A percentile compares a stretch with the other conserved stretches of the same genome.
phyloP scores from a whole-genome alignment of 2,329 filamentous ascomycete species.

The Botrytis medusae region DNA sequence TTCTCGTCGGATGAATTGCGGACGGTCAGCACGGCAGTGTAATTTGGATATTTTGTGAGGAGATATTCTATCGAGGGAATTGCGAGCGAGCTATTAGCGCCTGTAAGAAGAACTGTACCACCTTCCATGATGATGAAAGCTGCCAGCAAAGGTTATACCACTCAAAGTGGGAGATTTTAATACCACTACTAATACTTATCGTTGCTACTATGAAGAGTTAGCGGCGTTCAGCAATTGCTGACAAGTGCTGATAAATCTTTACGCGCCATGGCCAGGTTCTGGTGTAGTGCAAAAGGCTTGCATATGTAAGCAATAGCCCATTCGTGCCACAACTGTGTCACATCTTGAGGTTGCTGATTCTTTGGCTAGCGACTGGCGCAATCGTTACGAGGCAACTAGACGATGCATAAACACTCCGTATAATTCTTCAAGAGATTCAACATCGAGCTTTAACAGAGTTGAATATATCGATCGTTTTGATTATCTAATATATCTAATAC shows the following conservation, averaged over 20 bases:
- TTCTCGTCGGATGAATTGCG: slow-evolving; percentile 39
- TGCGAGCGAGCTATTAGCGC: slow-evolving; percentile 2
- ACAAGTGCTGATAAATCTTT: not conserved
- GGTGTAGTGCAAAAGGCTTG: not conserved
- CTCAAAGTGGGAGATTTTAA: not conserved
- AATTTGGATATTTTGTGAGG: not conserved
- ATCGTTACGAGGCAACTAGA: too few relatives aligned
- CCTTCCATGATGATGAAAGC: not conserved
- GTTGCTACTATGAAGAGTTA: not conserved
- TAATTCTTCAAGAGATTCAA: too few relatives aligned
- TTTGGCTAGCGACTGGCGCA: too few relatives aligned
- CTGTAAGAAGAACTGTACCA: not conserved
- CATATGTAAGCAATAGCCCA: not conserved
- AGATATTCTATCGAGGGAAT: not conserved
- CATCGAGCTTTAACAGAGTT: too few relatives aligned
- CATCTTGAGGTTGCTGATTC: not conserved
- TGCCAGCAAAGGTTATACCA: not conserved
- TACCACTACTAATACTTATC: not conserved
- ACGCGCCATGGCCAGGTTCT: not conserved
- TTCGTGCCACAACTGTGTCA: not conserved
- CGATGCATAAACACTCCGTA: too few relatives aligned
- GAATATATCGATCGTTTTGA: too few relatives aligned
- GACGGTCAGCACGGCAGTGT: slow-evolving; percentile 30
- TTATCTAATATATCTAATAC: too few relatives aligned
- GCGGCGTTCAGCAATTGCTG: not conserved